Evolutionary conservation across 495 filamentous ascomycete species (phyloP), one percentile per base, ranked within the genome.

Genomic region (Cercophora newfieldiana): DNA sequence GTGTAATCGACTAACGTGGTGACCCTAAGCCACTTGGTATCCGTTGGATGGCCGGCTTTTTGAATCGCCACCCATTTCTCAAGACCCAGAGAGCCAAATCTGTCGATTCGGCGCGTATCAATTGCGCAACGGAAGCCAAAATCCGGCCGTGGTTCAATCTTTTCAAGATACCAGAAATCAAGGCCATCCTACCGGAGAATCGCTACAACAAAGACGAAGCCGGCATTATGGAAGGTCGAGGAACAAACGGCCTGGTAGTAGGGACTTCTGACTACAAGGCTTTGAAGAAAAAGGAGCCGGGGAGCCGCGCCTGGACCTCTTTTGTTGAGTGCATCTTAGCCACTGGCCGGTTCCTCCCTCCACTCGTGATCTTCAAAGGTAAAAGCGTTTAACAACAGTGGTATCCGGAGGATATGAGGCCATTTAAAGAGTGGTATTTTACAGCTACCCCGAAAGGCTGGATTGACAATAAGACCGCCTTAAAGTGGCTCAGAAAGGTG

Each of bases 111-210:
- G 49, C 10, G 6, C 19, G 49, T 21, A 53, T 53, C n/a, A 8
- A 53, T 19, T 14, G 6, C 21, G 49, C 49, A 8, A 53, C 49
- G 21, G 49, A 53, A 22, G 49, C 49, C n/a, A 53, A 8, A 19
- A 53, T 53, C 21, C 49, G 49, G 49, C 49, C 49, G 6, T 53
- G 49, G 49, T 53, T 53, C 49, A 22, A 53, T 21, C 49, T 53
- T 12, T 53, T 53, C 19, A 7, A 22, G 49, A 53, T 53, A 53
- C 49, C 19, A 8, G 49, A 53, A 19, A 19, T 53, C n/a, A 53
- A 53, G 49, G 49, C 49, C 49, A 53, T 53, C 49, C n/a, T 53
- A 16, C 37, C 18, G 37, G 37, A 47, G 37, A 47, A 47, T 47
- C 37, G 37, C 37, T 47, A 18, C 8, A 47, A 47, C 18, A 47